phyloP scores from a whole-genome alignment of 345 rosid species.

The Lepidium africanum region DNA sequence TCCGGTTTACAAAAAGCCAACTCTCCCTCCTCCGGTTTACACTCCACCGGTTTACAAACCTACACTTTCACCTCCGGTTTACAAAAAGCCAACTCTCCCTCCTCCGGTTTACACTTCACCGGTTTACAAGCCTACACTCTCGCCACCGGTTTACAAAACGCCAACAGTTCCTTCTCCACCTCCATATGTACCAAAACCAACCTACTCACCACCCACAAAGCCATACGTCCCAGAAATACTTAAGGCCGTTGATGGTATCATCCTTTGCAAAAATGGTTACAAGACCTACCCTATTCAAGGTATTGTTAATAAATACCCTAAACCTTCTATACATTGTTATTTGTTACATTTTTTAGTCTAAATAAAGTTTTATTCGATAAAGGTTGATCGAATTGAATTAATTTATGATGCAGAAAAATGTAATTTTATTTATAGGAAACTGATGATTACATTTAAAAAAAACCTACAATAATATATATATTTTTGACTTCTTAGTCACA shows the following conservation, averaged over 20 bases:
- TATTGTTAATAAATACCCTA: slow-evolving; percentile 6
- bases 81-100: neutral
- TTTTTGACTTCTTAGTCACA: too few species aligned
- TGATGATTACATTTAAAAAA: too few species aligned
- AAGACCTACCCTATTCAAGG: slow-evolving; percentile 43
- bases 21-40: slow-evolving; percentile 4
- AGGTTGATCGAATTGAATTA: too few species aligned
- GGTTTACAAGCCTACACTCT: neutral
- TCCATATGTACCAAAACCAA: slow-evolving; percentile 20
- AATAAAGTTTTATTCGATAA: too few species aligned
- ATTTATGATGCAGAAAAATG: too few species aligned
- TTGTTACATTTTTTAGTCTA: too few species aligned
- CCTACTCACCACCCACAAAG: slow-evolving; percentile 16
- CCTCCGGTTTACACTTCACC: slow-evolving; percentile 18
- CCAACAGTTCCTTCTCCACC: slow-evolving; percentile 13
- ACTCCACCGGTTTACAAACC: slow-evolving; percentile 8
- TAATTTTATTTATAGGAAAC: too few species aligned
- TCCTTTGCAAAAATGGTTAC: slow-evolving; percentile 42
- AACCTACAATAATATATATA: too few species aligned
- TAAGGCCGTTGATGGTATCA: slow-evolving; percentile 40
- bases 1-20: neutral
- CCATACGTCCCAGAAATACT: slow-evolving; percentile 21
- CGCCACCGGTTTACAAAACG: slow-evolving; percentile 19
- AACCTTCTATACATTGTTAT: too few species aligned
- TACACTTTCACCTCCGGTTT: neutral